phyloP scores from a whole-genome alignment of 2,329 filamentous ascomycete genomes.

The Aaosphaeria arxii region DNA sequence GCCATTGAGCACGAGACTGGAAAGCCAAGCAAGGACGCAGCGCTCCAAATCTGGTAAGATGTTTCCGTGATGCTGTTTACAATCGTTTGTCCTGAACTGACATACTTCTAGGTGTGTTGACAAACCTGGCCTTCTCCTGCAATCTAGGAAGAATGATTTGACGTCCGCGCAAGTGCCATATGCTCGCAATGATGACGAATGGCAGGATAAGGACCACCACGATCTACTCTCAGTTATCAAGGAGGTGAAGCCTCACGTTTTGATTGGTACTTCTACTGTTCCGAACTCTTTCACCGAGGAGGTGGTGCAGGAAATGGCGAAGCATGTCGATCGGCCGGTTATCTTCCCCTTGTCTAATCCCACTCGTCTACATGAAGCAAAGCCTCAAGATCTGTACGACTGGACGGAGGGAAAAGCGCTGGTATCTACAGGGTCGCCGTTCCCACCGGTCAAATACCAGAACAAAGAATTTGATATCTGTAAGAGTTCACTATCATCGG shows the following conservation, averaged over 20 bases:
- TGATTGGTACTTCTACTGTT: slow-evolving; percentile 81
- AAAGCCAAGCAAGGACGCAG: slow-evolving; percentile 70
- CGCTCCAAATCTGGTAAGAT: slow-evolving; percentile 72
- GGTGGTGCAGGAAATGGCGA: slow-evolving; percentile 71
- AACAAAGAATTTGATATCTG: slow-evolving; percentile 55
- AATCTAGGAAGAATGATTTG: slow-evolving; percentile 57
- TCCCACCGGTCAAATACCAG: slow-evolving; percentile 65
- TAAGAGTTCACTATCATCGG: slow-evolving; percentile 33
- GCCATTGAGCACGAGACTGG: slow-evolving; percentile 68
- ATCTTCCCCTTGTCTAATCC: slow-evolving; percentile 87
- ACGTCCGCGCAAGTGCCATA: slow-evolving; percentile 67
- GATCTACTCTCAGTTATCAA: slow-evolving; percentile 66
- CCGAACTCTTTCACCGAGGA: slow-evolving; percentile 74
- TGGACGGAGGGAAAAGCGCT: slow-evolving; percentile 79
- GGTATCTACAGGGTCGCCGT: slow-evolving; percentile 81
- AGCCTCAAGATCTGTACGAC: slow-evolving; percentile 68
- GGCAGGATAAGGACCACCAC: slow-evolving; percentile 55
- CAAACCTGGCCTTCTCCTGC: slow-evolving; percentile 72
- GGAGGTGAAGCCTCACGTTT: slow-evolving; percentile 71
- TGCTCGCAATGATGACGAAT: slow-evolving; percentile 62
- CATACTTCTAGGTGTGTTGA: slow-evolving; percentile 64
- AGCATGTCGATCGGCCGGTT: slow-evolving; percentile 72
- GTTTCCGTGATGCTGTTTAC: background rate
- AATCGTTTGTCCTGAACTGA: slow-evolving; percentile 9
- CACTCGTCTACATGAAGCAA: slow-evolving; percentile 77